A percentile compares a stretch with the other conserved stretches of the same genome.
These are phyloP conservation scores for Microcos paniculata DNA, from an alignment of 345 rosid species.

Conservation along the genomic window DNA sequence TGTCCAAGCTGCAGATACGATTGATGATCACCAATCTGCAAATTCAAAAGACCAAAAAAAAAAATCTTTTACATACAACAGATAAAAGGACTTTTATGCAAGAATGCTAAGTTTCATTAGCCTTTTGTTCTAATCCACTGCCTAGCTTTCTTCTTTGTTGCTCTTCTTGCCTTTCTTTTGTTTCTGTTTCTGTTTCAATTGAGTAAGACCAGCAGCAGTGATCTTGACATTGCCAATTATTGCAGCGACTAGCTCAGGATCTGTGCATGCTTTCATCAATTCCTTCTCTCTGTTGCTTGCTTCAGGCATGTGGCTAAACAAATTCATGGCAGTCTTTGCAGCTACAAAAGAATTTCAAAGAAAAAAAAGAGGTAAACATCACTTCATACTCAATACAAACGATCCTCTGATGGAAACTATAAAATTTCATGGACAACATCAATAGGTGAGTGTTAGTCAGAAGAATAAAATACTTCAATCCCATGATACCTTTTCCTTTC, in stretches of 20 bases:
- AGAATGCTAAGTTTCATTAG: background rate
- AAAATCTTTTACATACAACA: background rate
- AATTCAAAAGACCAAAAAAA: background rate
- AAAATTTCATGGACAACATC: background rate
- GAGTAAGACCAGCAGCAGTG: slow-evolving; percentile 87
- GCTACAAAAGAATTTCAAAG: slow-evolving; percentile 34
- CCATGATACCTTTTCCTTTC: slow-evolving; percentile 79
- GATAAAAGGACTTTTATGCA: no score
- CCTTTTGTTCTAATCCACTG: background rate
- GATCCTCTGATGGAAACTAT: no score
- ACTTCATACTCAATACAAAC: background rate
- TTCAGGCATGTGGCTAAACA: slow-evolving; percentile 84
- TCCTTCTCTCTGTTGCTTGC: slow-evolving; percentile 86
- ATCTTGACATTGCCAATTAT: slow-evolving; percentile 87
- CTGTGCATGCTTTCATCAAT: slow-evolving; percentile 94
- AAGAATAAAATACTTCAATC: background rate
- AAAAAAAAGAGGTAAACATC: background rate
- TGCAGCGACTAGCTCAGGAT: slow-evolving; percentile 92
- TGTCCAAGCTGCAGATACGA: background rate
- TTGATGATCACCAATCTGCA: background rate
- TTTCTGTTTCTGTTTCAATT: slow-evolving; percentile 96
- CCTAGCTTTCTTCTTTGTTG: slow-evolving; percentile 33
- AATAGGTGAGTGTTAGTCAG: background rate
- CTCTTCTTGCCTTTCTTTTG: slow-evolving; percentile 39
- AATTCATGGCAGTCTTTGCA: slow-evolving; percentile 88